Base-by-base conservation (phyloP, 805 yeast genomes). In the Yarrowia porcina region DNA sequence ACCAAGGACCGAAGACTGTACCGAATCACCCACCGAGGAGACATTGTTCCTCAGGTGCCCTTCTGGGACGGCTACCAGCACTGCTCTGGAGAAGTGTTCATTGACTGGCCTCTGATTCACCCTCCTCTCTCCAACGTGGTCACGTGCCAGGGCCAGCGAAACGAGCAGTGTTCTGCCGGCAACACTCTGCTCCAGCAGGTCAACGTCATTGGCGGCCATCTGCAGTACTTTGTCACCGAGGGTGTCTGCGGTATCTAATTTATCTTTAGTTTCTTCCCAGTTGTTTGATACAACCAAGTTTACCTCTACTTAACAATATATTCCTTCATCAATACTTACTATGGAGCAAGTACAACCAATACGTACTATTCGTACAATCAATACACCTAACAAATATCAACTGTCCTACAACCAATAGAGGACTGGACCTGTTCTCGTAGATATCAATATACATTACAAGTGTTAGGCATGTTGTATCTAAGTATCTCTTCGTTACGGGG, bases 51-150 rank as follows among this genome's bases (percentile, higher is more conserved):
- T n/a, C 49, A 17, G 23, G 15, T 57, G 6, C 62, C 62, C 32
- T 39, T 42, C 39, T 57, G 62, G 62, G 50, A 25, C 38, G 62
- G 50, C 4, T 57, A 57, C 32, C 36, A 32, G 38, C 62, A 57
- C 62, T 41, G 41, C 21, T 32, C 41, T 9, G 62, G 62, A 1
- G 62, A 57, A 13, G 21, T 57, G 23, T 57, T 20, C 39, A 39
- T 57, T 5, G 62, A 42, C 32, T 30, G 41, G 41, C 38, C 38
- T 20, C 32, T 30, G n/a, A 42, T 57, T 21, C 21, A 30, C 30
- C 62, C 62, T 41, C 38, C 50, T 32, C 62, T 57, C 12, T 15
- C 20, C 13, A 39, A 39, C 21, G 62, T 57, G 2, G 38, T 30
- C 7, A n/a, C 18, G n/a, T 57, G 62, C 10, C 13, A 57, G 30